phyloP scores from a whole-genome alignment of 129 eudicot species.

The Logfia minima region DNA sequence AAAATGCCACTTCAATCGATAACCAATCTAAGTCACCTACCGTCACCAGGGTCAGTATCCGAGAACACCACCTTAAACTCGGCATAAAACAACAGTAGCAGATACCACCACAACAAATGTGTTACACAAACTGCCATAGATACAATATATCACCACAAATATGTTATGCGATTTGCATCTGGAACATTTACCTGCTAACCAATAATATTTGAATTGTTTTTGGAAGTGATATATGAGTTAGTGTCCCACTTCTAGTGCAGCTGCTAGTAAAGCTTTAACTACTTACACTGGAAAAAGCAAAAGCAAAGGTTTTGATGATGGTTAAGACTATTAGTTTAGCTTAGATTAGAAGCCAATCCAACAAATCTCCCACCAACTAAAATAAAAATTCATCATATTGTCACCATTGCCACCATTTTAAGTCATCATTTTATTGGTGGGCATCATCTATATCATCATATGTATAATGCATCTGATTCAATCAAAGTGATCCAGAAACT shows the following conservation, averaged over 20 bases:
- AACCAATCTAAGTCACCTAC: conserved; percentile 18
- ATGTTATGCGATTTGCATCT: conserved; percentile 18
- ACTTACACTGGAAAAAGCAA: conserved; percentile 31
- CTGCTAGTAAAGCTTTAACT: conserved; percentile 28
- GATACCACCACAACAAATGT: conserved; percentile 23
- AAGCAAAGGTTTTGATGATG: conserved; percentile 30
- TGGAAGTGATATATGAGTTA: conserved; percentile 14
- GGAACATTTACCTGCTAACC: not conserved
- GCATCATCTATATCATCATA: not conserved
- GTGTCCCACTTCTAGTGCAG: not conserved
- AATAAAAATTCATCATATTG: conserved; percentile 34
- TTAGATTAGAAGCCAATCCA: conserved; percentile 43
- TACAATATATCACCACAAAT: not conserved
- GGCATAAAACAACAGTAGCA: conserved; percentile 21
- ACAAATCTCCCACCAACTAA: conserved; percentile 36
- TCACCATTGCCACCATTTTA: conserved; percentile 36
- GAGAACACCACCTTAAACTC: conserved; percentile 18
- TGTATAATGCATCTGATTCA: not conserved
- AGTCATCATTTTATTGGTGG: conserved; percentile 12
- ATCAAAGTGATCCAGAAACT: not conserved
- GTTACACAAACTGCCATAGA: conserved; percentile 21
- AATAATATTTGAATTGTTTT: not conserved
- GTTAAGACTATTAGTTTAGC: conserved; percentile 26
- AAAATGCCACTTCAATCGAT: not conserved
- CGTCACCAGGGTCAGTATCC: conserved; percentile 26